A percentile compares a stretch with the other conserved stretches of the same genome.
These are phyloP conservation scores for Lecanicillium sp. DNA, from an alignment of 2,329 filamentous ascomycete species.

Conservation along the genomic window DNA sequence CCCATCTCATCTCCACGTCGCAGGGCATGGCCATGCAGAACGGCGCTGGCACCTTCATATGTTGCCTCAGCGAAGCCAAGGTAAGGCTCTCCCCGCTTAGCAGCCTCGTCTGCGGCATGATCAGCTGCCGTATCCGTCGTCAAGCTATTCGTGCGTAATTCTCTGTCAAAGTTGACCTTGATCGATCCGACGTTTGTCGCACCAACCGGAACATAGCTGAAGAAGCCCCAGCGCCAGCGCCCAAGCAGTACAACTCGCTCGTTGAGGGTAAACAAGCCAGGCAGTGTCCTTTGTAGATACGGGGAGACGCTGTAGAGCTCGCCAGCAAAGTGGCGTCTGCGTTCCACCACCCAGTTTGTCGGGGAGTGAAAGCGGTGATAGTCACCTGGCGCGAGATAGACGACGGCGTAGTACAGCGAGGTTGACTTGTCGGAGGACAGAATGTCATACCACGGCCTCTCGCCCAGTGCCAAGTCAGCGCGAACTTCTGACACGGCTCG, in stretches of 20 bases:
- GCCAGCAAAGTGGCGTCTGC: constrained; percentile 91
- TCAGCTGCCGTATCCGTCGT: constrained; percentile 90
- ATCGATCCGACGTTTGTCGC: constrained; percentile 97
- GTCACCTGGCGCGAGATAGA: constrained; percentile 94
- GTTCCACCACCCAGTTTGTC: constrained; percentile 89
- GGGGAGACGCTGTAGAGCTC: constrained; percentile 93
- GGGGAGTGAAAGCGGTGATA: constrained; percentile 98
- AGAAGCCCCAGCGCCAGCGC: constrained; percentile 95
- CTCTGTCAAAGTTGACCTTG: constrained; percentile 91
- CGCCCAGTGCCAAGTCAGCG: constrained; percentile 70
- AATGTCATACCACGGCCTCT: constrained; percentile 62
- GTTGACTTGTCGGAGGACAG: constrained; percentile 54
- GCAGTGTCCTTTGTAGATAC: constrained; percentile 85
- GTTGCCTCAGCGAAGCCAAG: constrained; percentile 89
- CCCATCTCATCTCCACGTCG: constrained; percentile 94
- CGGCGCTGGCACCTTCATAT: constrained; percentile 67
- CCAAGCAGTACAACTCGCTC: constrained; percentile 91
- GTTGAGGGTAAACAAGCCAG: constrained; percentile 92
- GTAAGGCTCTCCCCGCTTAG: constrained; percentile 69
- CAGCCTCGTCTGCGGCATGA: constrained; percentile 71
- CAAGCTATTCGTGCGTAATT: constrained; percentile 86
- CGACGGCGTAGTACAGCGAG: constrained; percentile 83
- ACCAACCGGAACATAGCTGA: constrained; percentile 89
- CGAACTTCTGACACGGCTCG: constrained; percentile 76
- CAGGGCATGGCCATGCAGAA: constrained; percentile 77